These are phyloP conservation scores for Boletus coccyginus DNA, from an alignment of 768 basidiomycete species.

Conservation along the genomic window DNA sequence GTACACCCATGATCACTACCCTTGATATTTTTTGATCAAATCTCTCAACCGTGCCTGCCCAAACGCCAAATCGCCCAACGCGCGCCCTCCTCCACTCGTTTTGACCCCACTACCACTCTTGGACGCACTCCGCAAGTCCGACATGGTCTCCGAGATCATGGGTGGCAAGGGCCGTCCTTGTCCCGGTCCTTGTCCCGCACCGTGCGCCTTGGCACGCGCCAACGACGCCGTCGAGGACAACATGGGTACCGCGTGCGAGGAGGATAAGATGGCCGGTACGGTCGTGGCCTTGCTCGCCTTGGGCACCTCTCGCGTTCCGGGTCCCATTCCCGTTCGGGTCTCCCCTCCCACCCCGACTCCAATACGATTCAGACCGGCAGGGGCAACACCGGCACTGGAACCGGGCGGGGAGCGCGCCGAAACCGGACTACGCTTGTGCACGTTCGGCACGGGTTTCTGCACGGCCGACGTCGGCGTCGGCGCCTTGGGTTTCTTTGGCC, in stretches of 20 bases:
- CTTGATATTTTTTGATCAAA: slow-evolving; percentile 81
- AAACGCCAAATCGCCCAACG: slow-evolving; percentile 56
- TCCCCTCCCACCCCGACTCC: background rate
- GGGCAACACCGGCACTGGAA: background rate
- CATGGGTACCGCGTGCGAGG: slow-evolving; percentile 69
- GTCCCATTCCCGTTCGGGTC: slow-evolving; percentile 2
- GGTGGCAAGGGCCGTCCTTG: slow-evolving; percentile 27
- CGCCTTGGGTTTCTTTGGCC: slow-evolving; percentile 8
- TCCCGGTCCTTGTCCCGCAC: slow-evolving; percentile 18
- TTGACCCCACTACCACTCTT: slow-evolving; percentile 9
- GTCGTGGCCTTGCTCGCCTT: slow-evolving; percentile 58
- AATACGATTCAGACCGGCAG: background rate
- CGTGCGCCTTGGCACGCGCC: slow-evolving; percentile 43
- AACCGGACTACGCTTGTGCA: slow-evolving; percentile 11
- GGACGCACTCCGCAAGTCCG: slow-evolving; percentile 12
- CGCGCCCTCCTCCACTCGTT: slow-evolving; percentile 10
- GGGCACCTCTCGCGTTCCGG: slow-evolving; percentile 18
- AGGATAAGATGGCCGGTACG: slow-evolving; percentile 66
- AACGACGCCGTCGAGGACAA: slow-evolving; percentile 77
- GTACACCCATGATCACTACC: slow-evolving; percentile 12
- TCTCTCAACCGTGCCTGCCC: slow-evolving; percentile 76
- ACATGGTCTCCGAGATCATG: slow-evolving; percentile 33
- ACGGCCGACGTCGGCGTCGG: background rate
- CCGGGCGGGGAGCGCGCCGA: background rate
- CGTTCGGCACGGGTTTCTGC: slow-evolving; percentile 13